Evolutionary conservation across 2,329 filamentous ascomycete species (phyloP).

Genomic region (Monosporascus sp.): DNA sequence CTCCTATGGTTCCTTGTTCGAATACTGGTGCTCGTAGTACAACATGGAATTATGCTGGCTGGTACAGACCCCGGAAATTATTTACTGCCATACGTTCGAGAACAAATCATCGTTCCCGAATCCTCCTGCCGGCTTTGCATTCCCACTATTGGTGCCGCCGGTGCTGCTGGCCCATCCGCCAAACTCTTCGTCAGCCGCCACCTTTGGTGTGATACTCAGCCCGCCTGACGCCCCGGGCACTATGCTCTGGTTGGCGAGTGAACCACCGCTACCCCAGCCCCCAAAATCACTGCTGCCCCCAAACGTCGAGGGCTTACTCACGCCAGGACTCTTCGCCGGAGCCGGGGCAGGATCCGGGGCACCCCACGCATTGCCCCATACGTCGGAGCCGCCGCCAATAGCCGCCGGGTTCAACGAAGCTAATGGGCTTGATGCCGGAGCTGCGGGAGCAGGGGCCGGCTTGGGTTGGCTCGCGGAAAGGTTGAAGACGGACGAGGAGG

Average conservation of each 20-base stretch:
- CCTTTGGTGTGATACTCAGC: constrained; percentile 60
- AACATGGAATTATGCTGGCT: neutral
- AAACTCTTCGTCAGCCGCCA: constrained; percentile 89
- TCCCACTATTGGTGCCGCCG: constrained; percentile 33
- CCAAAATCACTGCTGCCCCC: constrained; percentile 56
- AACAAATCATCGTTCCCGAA: constrained; percentile 82
- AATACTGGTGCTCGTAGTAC: neutral
- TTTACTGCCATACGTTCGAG: constrained; percentile 87
- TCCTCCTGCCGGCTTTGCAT: constrained; percentile 51
- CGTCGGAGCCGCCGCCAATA: constrained; percentile 53
- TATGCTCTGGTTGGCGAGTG: constrained; percentile 55
- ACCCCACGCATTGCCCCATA: constrained; percentile 89
- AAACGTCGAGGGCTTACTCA: constrained; percentile 31
- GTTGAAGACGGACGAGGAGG: constrained; percentile 71
- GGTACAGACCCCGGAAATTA: neutral
- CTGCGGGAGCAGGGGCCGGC: constrained; percentile 34
- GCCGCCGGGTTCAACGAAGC: constrained; percentile 33
- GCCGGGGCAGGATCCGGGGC: constrained; percentile 50
- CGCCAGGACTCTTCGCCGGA: constrained; percentile 57
- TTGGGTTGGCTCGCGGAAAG: constrained; percentile 54
- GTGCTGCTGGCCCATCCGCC: constrained; percentile 84
- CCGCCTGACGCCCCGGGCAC: constrained; percentile 59
- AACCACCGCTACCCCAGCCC: constrained; percentile 46
- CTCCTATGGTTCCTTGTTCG: too few relatives aligned
- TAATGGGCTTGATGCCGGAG: constrained; percentile 30